Percentiles rank a stretch among this genome's conserved stretches.
These are phyloP conservation scores for Fusarium chaquense DNA, from an alignment of 2,329 filamentous ascomycete genomes.

Conservation along the genomic window DNA sequence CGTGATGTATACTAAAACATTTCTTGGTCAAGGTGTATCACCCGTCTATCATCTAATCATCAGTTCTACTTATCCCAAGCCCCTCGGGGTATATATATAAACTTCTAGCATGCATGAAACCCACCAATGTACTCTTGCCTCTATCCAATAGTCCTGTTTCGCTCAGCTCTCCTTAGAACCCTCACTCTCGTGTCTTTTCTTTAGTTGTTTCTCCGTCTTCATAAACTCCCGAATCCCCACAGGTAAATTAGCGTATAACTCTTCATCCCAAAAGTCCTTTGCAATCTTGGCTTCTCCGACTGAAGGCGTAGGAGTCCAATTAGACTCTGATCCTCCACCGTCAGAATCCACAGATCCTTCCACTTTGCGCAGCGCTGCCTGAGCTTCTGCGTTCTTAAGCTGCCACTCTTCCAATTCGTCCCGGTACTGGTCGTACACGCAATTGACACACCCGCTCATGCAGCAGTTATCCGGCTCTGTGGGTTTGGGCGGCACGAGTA, in stretches of 20 bases:
- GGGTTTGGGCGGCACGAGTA: conserved; percentile 85
- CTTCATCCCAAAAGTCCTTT: conserved; percentile 70
- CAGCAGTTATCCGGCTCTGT: conserved; percentile 97
- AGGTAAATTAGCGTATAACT: conserved; percentile 83
- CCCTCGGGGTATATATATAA: conserved; percentile 40
- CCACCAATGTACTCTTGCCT: neutral
- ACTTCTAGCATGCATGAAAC: neutral
- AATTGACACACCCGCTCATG: conserved; percentile 98
- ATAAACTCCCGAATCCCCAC: conserved; percentile 97
- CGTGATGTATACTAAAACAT: too few relatives aligned
- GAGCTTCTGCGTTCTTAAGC: conserved; percentile 71
- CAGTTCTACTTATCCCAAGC: conserved; percentile 28
- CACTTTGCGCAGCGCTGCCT: conserved; percentile 60
- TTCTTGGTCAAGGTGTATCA: too few relatives aligned
- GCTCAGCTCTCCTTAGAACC: conserved; percentile 59
- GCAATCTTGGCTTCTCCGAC: conserved; percentile 56
- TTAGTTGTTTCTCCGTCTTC: conserved; percentile 93
- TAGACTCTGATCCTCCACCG: conserved; percentile 78
- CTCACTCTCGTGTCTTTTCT: conserved; percentile 75
- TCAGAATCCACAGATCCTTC: conserved; percentile 80
- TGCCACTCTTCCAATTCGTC: conserved; percentile 96
- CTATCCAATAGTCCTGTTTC: neutral
- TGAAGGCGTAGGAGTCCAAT: conserved; percentile 62
- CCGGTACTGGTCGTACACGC: conserved; percentile 92
- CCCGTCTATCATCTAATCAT: too few relatives aligned